These are phyloP conservation scores for Chaetomium strumarium DNA, from an alignment of 2,329 filamentous ascomycete species.

Conservation along the genomic window DNA sequence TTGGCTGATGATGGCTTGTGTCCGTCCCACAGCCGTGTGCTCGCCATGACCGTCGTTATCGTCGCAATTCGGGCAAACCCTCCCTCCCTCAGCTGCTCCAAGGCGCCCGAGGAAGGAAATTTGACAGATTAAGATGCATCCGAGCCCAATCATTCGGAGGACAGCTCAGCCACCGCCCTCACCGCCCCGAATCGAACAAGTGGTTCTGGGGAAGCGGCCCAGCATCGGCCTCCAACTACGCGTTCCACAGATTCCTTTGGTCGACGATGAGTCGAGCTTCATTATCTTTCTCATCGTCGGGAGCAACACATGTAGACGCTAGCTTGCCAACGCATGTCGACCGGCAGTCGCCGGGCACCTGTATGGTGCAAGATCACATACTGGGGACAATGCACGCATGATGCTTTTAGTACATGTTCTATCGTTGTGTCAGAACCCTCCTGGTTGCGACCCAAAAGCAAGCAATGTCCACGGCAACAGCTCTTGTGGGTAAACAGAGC, in stretches of 20 bases:
- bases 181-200: conserved; percentile 21
- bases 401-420: conserved; percentile 1
- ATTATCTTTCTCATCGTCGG: background rate
- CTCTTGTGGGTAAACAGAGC: conserved; percentile 9
- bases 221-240: background rate
- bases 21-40: background rate
- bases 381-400: background rate
- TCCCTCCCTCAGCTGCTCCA: background rate
- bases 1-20: background rate
- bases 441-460: background rate
- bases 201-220: background rate
- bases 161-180: conserved; percentile 22
- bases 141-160: conserved; percentile 17
- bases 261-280: background rate
- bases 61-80: background rate
- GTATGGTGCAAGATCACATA: no score
- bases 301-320: background rate
- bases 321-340: no score
- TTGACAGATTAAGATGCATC: conserved; percentile 5
- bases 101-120: conserved; percentile 1
- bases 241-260: background rate
- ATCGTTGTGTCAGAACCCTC: conserved; percentile 6
- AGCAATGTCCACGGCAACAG: conserved; percentile 5
- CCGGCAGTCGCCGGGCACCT: background rate
- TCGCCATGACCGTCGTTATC: background rate